Conservation (phyloP, 106 monocot species). For the Xerophyta viscosa region DNA sequence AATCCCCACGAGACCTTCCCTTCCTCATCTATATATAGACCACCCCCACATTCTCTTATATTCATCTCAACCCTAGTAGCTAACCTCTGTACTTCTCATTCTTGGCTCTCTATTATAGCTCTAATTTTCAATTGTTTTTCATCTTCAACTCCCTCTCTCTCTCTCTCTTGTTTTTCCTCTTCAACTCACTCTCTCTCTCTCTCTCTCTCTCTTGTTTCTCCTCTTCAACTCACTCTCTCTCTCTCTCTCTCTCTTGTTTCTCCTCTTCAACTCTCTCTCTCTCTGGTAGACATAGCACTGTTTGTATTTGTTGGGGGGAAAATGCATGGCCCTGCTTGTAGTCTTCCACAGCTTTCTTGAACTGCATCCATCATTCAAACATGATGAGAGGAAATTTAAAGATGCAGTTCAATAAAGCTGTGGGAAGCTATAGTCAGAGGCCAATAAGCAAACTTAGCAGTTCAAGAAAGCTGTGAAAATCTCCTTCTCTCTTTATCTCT, state of each 20-base stretch:
- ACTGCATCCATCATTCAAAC: constrained; percentile 36
- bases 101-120: no score
- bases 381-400: neutral
- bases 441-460: constrained; percentile 24
- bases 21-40: constrained; percentile 27
- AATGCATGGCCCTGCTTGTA: constrained; percentile 42
- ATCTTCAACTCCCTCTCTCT: neutral
- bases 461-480: no score
- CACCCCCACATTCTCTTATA: constrained; percentile 4
- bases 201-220: no score
- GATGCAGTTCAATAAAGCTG: constrained; percentile 98
- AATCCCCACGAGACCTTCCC: constrained; percentile 10
- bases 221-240: no score
- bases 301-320: neutral
- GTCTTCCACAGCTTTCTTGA: constrained; percentile 99
- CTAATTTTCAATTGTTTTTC: neutral
- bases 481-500: no score
- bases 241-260: no score
- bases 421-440: constrained; percentile 80
- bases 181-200: no score
- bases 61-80: constrained; percentile 3
- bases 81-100: neutral
- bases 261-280: no score
- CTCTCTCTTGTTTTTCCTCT: neutral
- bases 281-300: no score